phyloP scores from a whole-genome alignment of 805 yeast genomes.

The Barnettozyma sucrosica region DNA sequence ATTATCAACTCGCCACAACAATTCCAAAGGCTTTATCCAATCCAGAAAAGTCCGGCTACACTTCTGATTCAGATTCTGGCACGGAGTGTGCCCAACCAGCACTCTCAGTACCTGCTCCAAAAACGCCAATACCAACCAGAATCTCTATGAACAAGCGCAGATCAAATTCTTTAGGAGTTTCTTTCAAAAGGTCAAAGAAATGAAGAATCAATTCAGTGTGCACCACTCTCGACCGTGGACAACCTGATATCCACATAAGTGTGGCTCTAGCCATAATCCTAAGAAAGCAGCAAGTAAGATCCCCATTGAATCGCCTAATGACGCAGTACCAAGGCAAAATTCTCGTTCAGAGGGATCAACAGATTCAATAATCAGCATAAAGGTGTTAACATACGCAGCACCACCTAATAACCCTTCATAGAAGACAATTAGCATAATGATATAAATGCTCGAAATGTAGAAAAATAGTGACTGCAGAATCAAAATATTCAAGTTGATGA shows the following conservation, averaged over 20 bases:
- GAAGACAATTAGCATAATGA: constrained; percentile 56
- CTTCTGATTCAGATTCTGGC: constrained; percentile 10
- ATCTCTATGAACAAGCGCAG: constrained; percentile 14
- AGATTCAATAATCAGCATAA: constrained; percentile 64
- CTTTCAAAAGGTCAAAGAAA: constrained; percentile 9
- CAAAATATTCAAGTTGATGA: constrained; percentile 52
- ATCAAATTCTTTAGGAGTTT: constrained; percentile 16
- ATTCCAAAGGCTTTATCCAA: neutral
- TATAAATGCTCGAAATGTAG: constrained; percentile 53
- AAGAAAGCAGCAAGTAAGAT: constrained; percentile 74
- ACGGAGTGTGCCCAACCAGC: constrained; percentile 17
- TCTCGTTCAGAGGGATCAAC: constrained; percentile 50
- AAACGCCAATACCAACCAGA: constrained; percentile 8
- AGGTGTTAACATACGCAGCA: constrained; percentile 83
- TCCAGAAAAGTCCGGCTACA: neutral
- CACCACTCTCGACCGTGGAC: constrained; percentile 79
- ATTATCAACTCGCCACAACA: neutral
- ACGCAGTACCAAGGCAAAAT: constrained; percentile 77
- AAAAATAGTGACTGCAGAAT: constrained; percentile 59
- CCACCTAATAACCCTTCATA: constrained; percentile 94
- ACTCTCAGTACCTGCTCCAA: neutral
- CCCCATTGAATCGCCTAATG: constrained; percentile 81
- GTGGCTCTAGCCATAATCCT: constrained; percentile 69
- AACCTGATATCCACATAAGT: constrained; percentile 67
- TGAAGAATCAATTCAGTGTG: constrained; percentile 26